Percentiles rank a stretch among this genome's conserved stretches.
Conservation (phyloP, 176 grass and related monocot genomes). For the Oryza glumipatula region DNA sequence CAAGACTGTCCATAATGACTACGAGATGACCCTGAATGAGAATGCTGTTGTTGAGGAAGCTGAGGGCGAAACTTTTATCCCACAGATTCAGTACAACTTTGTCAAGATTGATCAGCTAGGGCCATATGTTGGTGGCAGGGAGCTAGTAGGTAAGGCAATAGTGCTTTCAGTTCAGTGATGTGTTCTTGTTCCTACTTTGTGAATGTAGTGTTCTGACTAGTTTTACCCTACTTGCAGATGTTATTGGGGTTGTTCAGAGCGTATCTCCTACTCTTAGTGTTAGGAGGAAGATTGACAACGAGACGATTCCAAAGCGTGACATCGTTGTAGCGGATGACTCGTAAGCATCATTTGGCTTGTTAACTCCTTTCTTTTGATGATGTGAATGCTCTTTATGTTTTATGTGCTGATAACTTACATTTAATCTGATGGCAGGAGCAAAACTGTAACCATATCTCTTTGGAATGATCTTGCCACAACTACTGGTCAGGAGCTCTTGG, state of each 20-base stretch:
- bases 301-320: slow-evolving; percentile 84
- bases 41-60: slow-evolving; percentile 85
- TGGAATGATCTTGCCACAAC: slow-evolving; percentile 96
- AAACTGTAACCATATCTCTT: slow-evolving; percentile 82
- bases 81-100: slow-evolving; percentile 80
- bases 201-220: background rate
- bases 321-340: slow-evolving; percentile 91
- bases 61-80: slow-evolving; percentile 78
- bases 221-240: slow-evolving; percentile 52
- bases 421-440: slow-evolving; percentile 59
- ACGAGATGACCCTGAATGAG: slow-evolving; percentile 95
- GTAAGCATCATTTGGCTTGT: slow-evolving; percentile 47
- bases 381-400: background rate
- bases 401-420: background rate
- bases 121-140: slow-evolving; percentile 81
- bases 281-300: slow-evolving; percentile 78
- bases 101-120: slow-evolving; percentile 86
- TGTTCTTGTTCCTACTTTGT: background rate
- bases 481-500: slow-evolving; percentile 83
- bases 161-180: background rate
- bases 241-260: slow-evolving; percentile 80
- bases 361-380: background rate
- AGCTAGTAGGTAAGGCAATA: slow-evolving; percentile 74
- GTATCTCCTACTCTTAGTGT: slow-evolving; percentile 83
- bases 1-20: slow-evolving; percentile 93